Evolutionary conservation across 805 yeast species (phyloP).

Genomic region (Starmerella asiatica): DNA sequence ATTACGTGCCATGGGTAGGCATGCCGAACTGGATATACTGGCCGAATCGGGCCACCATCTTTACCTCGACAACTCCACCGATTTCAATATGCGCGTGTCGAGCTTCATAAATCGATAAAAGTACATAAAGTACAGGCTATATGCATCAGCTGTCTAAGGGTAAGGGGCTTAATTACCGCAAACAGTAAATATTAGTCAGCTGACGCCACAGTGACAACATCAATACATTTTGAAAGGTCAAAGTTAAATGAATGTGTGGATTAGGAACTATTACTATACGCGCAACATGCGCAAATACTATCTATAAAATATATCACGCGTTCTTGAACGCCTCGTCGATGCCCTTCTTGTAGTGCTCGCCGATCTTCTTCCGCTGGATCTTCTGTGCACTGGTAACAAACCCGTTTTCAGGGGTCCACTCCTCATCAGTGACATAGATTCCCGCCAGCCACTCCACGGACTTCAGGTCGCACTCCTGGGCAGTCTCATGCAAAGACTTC

Average conservation of each 20-base stretch:
- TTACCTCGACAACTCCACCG: slow-evolving; percentile 47
- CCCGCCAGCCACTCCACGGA: slow-evolving; percentile 81
- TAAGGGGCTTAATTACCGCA: too few species aligned
- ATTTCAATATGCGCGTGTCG: slow-evolving; percentile 39
- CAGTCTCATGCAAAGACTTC: slow-evolving; percentile 56
- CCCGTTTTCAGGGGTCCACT: slow-evolving; percentile 97
- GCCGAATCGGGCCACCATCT: slow-evolving; percentile 60
- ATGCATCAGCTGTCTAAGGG: too few species aligned
- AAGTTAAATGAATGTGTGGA: neutral
- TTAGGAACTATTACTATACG: too few species aligned
- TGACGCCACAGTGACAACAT: too few species aligned
- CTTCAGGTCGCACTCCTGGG: slow-evolving; percentile 60
- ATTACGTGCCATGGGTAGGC: slow-evolving; percentile 18
- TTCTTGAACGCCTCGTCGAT: slow-evolving; percentile 51
- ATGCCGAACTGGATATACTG: slow-evolving; percentile 28
- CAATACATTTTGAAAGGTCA: neutral
- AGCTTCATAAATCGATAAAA: slow-evolving; percentile 31
- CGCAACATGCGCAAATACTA: too few species aligned
- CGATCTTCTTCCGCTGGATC: slow-evolving; percentile 82
- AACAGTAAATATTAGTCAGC: too few species aligned
- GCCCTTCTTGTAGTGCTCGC: slow-evolving; percentile 49
- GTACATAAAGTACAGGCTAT: neutral
- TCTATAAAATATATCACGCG: slow-evolving; percentile 15
- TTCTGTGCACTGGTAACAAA: slow-evolving; percentile 92
- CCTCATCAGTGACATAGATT: slow-evolving; percentile 65